Conservation (phyloP, 495 filamentous ascomycete species). For the Penicillium flavigenum region DNA sequence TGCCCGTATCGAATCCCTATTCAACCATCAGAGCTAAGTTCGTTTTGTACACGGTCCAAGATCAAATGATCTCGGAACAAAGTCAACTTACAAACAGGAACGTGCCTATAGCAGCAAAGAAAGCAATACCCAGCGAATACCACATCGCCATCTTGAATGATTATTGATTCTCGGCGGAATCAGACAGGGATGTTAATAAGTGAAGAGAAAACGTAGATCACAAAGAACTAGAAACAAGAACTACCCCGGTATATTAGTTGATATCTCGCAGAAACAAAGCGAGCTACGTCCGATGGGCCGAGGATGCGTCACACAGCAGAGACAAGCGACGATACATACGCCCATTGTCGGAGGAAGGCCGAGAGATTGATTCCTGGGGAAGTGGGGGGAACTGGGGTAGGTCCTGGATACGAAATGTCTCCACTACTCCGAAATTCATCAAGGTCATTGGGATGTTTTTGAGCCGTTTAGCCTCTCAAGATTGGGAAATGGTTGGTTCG, state of each 20-base stretch:
- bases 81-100: conserved; percentile 52
- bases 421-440: background rate
- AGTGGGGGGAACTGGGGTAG: conserved; percentile 2
- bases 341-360: conserved; percentile 33
- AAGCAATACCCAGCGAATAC: conserved; percentile 50
- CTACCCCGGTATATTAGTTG: conserved; percentile 1
- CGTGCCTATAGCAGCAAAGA: conserved; percentile 57
- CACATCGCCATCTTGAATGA: conserved; percentile 37
- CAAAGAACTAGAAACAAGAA: background rate
- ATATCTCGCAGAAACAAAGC: background rate
- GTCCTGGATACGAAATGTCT: background rate
- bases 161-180: conserved; percentile 2
- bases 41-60: background rate
- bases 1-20: conserved; percentile 59
- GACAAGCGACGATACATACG: background rate
- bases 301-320: conserved; percentile 18
- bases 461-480: background rate
- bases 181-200: background rate
- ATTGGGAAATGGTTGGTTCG: background rate
- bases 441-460: background rate
- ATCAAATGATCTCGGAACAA: background rate
- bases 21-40: background rate
- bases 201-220: background rate
- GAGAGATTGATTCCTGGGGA: conserved; percentile 24
- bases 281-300: conserved; percentile 27